Base-by-base conservation (phyloP, 306 rosid genomes). In the Cucumis cinereus region DNA sequence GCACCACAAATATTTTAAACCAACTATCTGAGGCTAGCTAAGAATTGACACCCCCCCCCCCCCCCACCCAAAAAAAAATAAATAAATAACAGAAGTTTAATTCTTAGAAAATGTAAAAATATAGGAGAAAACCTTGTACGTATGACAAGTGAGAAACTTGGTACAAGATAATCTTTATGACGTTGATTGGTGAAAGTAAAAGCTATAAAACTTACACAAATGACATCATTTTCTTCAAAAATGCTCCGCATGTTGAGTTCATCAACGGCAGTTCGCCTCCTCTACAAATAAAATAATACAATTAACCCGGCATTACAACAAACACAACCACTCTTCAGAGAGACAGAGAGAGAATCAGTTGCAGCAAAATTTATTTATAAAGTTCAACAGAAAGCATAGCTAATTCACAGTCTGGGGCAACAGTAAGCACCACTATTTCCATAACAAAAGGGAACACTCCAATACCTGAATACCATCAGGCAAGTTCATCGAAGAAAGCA, bases 401-500 rank as follows among this genome's bases (percentile, higher is more conserved):
- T 47, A 19, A 35, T 73, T 73, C 61, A 74, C n/a, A 11, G 6
- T 73, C 22, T 30, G 50, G 7, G 22, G 47, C 45, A 19, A 26
- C 19, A 22, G 40, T 16, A 20, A 10, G 15, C 40, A 28, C 11
- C 43, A 35, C 17, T 20, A 73, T 73, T 12, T 16, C 5, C 17
- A 47, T 52, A 19, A 35, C 1, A 74, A 45, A 76, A 76, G 16
- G 15, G 35, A 28, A 15, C 12, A 19, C 20, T 13, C 19, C 53
- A 50, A 68, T 89, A 94, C 97, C 98, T 94, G 98, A 67, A 94
- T 89, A 36, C 98, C 98, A 71, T 91, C 97, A 12, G 97, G 96
- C 79, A 94, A 81, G 83, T 86, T 91, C 98, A 94, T 92, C 1
- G 97, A 90, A 64, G 98, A 94, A 83, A 94, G 98, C 98, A 92